Evolutionary conservation across 2,329 filamentous ascomycete genomes (phyloP).

Genomic region (Fusarium penzigii): DNA sequence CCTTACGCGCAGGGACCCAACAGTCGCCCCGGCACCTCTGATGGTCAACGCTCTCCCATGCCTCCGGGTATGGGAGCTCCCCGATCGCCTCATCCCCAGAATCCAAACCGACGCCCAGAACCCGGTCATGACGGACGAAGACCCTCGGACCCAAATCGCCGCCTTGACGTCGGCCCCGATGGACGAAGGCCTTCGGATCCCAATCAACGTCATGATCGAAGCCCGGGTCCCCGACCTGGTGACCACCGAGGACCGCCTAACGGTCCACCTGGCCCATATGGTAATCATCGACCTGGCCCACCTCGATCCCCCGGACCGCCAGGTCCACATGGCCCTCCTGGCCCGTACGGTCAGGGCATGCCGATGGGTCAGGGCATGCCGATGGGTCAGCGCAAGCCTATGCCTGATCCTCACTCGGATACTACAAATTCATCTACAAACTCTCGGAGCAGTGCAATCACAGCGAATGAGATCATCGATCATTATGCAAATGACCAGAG

Average conservation of each 20-base stretch:
- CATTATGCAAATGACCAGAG: conserved; percentile 37
- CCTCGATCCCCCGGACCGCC: conserved; percentile 8
- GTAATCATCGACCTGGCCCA: conserved; percentile 25
- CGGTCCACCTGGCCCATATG: conserved; percentile 15
- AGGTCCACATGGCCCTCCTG: conserved; percentile 3
- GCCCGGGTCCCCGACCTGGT: conserved; percentile 19
- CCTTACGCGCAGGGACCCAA: conserved; percentile 35
- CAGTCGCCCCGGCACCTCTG: conserved; percentile 34
- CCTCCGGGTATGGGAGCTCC: conserved; percentile 30
- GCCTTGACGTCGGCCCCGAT: conserved; percentile 13
- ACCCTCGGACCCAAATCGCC: conserved; percentile 15
- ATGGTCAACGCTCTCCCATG: conserved; percentile 34
- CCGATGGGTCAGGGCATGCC: conserved; percentile 29
- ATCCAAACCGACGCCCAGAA: conserved; percentile 29
- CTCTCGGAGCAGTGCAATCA: conserved; percentile 32
- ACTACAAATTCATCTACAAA: conserved; percentile 24
- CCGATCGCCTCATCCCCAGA: conserved; percentile 32
- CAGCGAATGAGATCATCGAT: conserved; percentile 42
- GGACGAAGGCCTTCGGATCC: conserved; percentile 21
- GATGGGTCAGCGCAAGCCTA: conserved; percentile 31
- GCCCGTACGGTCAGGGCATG: conserved; percentile 25
- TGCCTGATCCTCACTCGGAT: conserved; percentile 27
- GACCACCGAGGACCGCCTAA: conserved; percentile 4
- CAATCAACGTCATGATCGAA: conserved; percentile 20
- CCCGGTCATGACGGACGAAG: conserved; percentile 22